These are phyloP conservation scores for Lyophyllum shimeji DNA, from an alignment of 768 basidiomycete species.

Conservation along the genomic window DNA sequence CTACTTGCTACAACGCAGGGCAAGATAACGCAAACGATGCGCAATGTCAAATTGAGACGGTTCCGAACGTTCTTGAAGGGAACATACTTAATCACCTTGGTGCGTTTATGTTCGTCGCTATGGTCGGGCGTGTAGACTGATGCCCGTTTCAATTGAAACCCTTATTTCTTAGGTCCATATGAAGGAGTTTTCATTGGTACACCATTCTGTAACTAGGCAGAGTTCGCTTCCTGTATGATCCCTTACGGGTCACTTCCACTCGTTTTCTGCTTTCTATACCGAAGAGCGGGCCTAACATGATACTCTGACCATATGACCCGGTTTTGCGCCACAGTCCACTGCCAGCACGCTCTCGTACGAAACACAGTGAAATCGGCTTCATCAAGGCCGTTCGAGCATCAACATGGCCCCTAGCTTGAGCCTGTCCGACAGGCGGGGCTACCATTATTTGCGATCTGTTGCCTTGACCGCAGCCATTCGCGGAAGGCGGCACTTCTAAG, in stretches of 20 bases:
- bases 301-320: too few relatives aligned
- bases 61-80: slow-evolving; percentile 41
- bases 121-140: background rate
- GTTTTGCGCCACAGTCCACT: too few relatives aligned
- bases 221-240: background rate
- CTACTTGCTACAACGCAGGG: slow-evolving; percentile 20
- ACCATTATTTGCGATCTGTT: too few relatives aligned
- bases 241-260: slow-evolving; percentile 1
- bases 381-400: background rate
- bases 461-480: too few relatives aligned
- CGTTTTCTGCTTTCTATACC: background rate
- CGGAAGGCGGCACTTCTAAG: too few relatives aligned
- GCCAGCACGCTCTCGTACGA: background rate
- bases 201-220: slow-evolving; percentile 22
- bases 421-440: too few relatives aligned
- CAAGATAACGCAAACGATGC: slow-evolving; percentile 45
- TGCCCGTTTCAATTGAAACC: background rate
- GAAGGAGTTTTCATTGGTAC: slow-evolving; percentile 45
- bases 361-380: background rate
- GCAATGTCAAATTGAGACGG: slow-evolving; percentile 45
- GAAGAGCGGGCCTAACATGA: too few relatives aligned
- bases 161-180: slow-evolving; percentile 13
- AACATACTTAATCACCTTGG: slow-evolving; percentile 48
- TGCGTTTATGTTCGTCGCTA: background rate
- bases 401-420: background rate